Base-by-base conservation (phyloP, 139 green algal genomes). In the Picochlorum sp. region DNA sequence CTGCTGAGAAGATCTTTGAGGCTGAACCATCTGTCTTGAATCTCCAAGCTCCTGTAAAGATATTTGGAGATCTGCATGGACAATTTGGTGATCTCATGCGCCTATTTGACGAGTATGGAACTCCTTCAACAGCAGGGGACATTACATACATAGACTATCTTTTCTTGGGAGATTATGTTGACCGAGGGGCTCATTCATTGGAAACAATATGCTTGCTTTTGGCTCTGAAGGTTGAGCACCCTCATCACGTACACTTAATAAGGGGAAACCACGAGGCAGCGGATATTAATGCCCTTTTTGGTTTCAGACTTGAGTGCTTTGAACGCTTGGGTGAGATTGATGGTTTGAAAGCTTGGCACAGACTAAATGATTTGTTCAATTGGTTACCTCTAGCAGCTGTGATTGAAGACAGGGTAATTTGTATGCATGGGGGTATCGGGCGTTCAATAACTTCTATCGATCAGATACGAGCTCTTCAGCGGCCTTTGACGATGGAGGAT, bases 81-180 rank as follows among this genome's bases (percentile, higher is more conserved):
- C 90, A 98, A 70, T 98, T 97, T 83, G 86, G 86, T 7, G 93
- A 99, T 80, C 75, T 99, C 35, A 99, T 99, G 93, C 85, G 93
- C 7, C 76, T 99, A 44, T 99, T 99, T 75, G 87, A 96, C 67
- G 93, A 99, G 79, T 99, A 98, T 64, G 93, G 93, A 30, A 86
- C 80, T 22, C 93, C 93, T 6, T 90, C 79, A 57, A 96, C 89
- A 5, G 87, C 86, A 0, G 93, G 93, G 5, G 93, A 99, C 81
- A 98, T 99, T 76, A 96, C 91, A 20, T 99, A 97, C 82, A 97
- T 98, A 18, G 89, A 97, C 72, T 97, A 97, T 70, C 73, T 97
- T 30, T 76, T 76, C 57, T 45, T 76, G 49, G 69, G 69, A n/a
- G 89, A 96, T 68, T 96, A 95, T 67, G 89, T 96, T 16, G 89